Evolutionary conservation across 352 stramenopile genomes (phyloP), one percentile per base, ranked within the genome.

Genomic region (Globisporangium polare): DNA sequence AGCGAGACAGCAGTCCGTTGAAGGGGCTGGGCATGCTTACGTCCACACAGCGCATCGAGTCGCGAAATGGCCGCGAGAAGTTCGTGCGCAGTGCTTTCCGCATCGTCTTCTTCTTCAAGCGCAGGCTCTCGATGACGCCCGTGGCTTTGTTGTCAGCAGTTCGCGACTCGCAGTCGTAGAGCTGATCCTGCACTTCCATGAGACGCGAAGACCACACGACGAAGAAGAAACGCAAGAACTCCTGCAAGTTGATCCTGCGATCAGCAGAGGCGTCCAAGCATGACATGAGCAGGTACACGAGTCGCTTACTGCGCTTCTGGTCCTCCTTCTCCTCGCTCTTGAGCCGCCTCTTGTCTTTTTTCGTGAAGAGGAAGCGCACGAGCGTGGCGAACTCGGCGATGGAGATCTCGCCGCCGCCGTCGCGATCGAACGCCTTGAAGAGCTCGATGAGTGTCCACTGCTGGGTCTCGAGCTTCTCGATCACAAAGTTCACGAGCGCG

Each of bases 191-290:
- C n/a, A 81, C 67, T 42, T 78, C 63, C 73, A 81, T 77, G 47
- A 84, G 67, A 22, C 69, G 66, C 49, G 63, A 63, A n/a, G 75
- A 84, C 75, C 75, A 84, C 9, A 84, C 65, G 56, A 80, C 63
- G 37, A 81, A 84, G 53, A 84, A 78, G 50, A 84, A 84, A 3
- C 74, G 74, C 27, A 84, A 37, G 35, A 83, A 82, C 47, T 85
- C 75, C 26, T 77, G 65, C 39, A 69, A 58, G 22, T 55, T 73
- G 52, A 85, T 80, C 24, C 67, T 69, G 8, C 72, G 73, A 31
- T 85, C 73, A 1, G 66, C 70, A 5, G 73, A 80, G n/a, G 56
- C 64, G 47, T 85, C 75, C 29, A 85, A 58, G 35, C 73, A 77
- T 26, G 69, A 73, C 68, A 85, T 74, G 55, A 85, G 67, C 26